Base-by-base conservation (phyloP, 805 yeast species). In the Starmera quercuum region DNA sequence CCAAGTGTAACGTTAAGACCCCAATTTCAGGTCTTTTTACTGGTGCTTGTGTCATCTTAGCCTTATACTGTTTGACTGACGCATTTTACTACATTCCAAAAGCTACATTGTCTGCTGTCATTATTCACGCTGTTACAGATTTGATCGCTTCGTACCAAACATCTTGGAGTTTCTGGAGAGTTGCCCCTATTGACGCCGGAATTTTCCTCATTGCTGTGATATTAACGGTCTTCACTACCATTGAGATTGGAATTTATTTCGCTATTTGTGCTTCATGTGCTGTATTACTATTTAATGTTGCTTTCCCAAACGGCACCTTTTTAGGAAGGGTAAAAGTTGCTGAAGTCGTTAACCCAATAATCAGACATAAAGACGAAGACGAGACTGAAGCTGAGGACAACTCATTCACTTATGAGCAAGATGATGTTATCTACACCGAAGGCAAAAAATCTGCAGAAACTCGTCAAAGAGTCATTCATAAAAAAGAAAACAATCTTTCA, bases 1-100 rank as follows among this genome's bases (percentile, higher is more conserved):
- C 95, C 33, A 88, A 88, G 61, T 88, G 95, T 71, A 95, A 95
- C 55, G 97, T 88, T 30, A 75, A 87, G 53, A 88, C 97, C 15
- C 97, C 97, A 23, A 64, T 88, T 40, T 94, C 95, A 29, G 95
- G 96, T 63, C 69, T 86, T 27, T 83, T 78, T 59, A 83, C 95
- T 10, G 97, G 96, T 54, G 75, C 73, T 29, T 87, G 90, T 59
- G 97, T 88, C 18, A 61, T 88, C 41, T 64, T 88, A 42, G 95
- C 97, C 2, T 68, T 88, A 42, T 88, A 87, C 58, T 78, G 83
- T 39, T 71, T 88, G 49, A 87, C 96, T 6, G 68, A 67, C 37
- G 82, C 94, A 6, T 88, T 88, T 65, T 85, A 70, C 63, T 88
- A 73, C 63, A 88, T 88, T 58, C 95, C 97, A 32, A 84, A 83